These are phyloP conservation scores for Neonectria coccinea DNA, from an alignment of 2,329 filamentous ascomycete genomes.

Conservation along the genomic window DNA sequence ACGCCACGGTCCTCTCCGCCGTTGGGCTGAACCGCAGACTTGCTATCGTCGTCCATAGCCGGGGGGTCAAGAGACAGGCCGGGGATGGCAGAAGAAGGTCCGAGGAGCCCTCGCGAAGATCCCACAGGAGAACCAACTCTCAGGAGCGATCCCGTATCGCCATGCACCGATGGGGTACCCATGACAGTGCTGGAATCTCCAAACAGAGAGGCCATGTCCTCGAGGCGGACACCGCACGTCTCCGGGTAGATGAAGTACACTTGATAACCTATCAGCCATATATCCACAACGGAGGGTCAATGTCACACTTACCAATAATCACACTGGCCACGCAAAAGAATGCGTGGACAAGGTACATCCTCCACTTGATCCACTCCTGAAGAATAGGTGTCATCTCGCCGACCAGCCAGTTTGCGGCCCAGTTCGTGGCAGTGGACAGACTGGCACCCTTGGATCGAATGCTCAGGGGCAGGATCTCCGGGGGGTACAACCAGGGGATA, in stretches of 20 bases:
- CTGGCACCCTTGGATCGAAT: constrained; percentile 97
- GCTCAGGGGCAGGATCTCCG: constrained; percentile 96
- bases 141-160: constrained; percentile 86
- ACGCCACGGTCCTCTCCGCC: constrained; percentile 57
- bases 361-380: constrained; percentile 92
- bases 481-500: constrained; percentile 97
- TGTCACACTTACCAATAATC: constrained; percentile 84
- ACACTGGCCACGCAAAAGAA: constrained; percentile 98
- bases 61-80: constrained; percentile 86
- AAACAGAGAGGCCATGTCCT: constrained; percentile 96
- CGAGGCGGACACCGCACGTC: constrained; percentile 92
- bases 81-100: constrained; percentile 77
- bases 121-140: constrained; percentile 78
- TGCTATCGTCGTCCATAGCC: constrained; percentile 64
- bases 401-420: constrained; percentile 98
- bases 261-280: constrained; percentile 53
- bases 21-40: constrained; percentile 52
- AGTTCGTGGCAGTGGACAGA: constrained; percentile 95
- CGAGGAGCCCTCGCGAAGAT: constrained; percentile 73
- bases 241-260: constrained; percentile 99
- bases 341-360: constrained; percentile 92
- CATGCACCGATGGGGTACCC: constrained; percentile 79
- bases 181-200: constrained; percentile 90
- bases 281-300: constrained; percentile 33
- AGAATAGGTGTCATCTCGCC: constrained; percentile 94